These are phyloP conservation scores for Astrephomene gubernaculifera DNA, from an alignment of 139 green algal species.

Conservation along the genomic window DNA sequence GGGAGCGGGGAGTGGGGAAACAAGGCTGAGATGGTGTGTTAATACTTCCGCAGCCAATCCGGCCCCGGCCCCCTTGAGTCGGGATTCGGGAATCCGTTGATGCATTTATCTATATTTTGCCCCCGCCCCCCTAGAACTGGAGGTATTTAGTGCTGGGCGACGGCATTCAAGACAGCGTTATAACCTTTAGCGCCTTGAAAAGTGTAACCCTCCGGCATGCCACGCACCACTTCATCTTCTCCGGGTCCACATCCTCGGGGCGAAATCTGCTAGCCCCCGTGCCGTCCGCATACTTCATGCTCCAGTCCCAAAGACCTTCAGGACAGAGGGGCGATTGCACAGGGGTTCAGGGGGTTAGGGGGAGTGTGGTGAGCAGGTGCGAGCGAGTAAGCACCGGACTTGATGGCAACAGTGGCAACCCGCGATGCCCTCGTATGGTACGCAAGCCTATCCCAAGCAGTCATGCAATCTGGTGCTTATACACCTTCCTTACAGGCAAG, in stretches of 20 bases:
- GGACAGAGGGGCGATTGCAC: neutral
- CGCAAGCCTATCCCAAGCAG: neutral
- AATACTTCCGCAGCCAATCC: neutral
- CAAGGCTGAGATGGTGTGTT: neutral
- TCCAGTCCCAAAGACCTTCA: slow-evolving; percentile 89
- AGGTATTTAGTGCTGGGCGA: neutral
- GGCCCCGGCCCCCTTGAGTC: neutral
- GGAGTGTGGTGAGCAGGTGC: neutral
- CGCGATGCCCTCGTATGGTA: neutral
- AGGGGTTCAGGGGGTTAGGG: neutral
- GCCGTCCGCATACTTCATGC: slow-evolving; percentile 77
- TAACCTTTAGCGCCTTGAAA: neutral
- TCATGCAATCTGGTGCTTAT: neutral
- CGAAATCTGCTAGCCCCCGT: slow-evolving; percentile 8
- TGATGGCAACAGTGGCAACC: neutral
- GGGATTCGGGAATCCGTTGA: neutral
- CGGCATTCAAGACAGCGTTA: neutral
- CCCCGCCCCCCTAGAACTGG: neutral
- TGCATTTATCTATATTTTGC: neutral
- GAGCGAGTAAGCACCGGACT: neutral
- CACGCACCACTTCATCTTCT: slow-evolving; percentile 56
- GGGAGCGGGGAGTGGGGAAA: neutral
- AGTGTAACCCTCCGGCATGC: too few relatives aligned
- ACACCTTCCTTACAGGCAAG: neutral
- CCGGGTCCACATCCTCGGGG: slow-evolving; percentile 45